phyloP scores from a whole-genome alignment of 2,329 filamentous ascomycete genomes.

The Trichoderma sp. region DNA sequence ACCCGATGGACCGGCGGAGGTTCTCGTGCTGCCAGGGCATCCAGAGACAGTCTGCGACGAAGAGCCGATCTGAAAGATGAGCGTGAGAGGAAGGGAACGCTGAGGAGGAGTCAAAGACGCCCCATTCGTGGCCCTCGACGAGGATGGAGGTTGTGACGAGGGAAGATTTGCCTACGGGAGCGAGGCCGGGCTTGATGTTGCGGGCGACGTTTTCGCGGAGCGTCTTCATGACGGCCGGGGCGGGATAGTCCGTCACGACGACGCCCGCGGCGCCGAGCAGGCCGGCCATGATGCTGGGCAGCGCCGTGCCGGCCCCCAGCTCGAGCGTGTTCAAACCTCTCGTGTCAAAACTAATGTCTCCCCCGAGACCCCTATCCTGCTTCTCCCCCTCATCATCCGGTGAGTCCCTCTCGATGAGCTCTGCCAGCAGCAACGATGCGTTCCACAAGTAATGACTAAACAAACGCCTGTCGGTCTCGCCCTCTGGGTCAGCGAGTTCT shows the following conservation, averaged over 20 bases:
- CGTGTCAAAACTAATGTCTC: conserved; percentile 44
- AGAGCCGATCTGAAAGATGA: conserved; percentile 56
- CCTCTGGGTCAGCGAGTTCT: conserved; percentile 47
- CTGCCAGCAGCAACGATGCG: conserved; percentile 54
- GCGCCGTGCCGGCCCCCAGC: conserved; percentile 63
- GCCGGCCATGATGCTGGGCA: conserved; percentile 51
- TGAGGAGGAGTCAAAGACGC: conserved; percentile 38
- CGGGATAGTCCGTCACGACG: conserved; percentile 66
- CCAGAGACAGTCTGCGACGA: conserved; percentile 74
- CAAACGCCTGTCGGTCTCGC: conserved; percentile 54
- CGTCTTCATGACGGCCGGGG: conserved; percentile 56
- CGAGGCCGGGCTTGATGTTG: conserved; percentile 43
- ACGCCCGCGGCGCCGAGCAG: conserved; percentile 51
- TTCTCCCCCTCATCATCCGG: too few relatives aligned
- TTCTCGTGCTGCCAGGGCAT: conserved; percentile 71
- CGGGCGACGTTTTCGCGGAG: conserved; percentile 56
- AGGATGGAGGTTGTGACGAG: conserved; percentile 31
- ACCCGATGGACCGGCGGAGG: conserved; percentile 59
- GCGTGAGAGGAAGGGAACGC: conserved; percentile 18
- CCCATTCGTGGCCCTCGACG: conserved; percentile 65
- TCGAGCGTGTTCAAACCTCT: conserved; percentile 56
- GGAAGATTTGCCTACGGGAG: conserved; percentile 30
- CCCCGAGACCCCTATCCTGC: conserved; percentile 12
- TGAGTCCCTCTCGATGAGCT: conserved; percentile 54
- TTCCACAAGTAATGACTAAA: conserved; percentile 78